Evolutionary conservation across 1,139 yeast genomes (phyloP).

Genomic region (Scheffersomyces illinoinensis): DNA sequence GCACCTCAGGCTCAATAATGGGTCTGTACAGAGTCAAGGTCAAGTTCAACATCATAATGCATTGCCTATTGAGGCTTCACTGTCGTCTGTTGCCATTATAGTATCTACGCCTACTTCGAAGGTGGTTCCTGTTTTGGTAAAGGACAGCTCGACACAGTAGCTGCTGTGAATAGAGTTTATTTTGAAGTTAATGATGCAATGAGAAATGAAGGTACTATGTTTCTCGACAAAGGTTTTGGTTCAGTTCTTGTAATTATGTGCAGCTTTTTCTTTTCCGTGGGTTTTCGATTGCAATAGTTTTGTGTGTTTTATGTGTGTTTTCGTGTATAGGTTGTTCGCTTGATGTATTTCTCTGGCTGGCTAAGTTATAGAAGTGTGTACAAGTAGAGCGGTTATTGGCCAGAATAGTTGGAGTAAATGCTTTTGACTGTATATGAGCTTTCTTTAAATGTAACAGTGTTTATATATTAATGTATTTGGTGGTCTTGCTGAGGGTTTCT

Average conservation of each 20-base stretch:
- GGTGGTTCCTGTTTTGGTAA: slow-evolving; percentile 7
- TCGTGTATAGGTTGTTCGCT: background rate
- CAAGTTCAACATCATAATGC: background rate
- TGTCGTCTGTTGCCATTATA: slow-evolving; percentile 18
- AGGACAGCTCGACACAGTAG: background rate
- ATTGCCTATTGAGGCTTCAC: background rate
- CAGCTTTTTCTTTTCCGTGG: background rate
- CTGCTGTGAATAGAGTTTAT: background rate
- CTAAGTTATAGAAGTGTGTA: background rate
- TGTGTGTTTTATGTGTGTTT: background rate
- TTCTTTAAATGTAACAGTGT: background rate
- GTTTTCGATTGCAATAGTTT: background rate
- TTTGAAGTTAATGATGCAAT: background rate
- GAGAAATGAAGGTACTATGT: background rate
- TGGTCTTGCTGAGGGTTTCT: no score
- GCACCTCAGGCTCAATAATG: background rate
- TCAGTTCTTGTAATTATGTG: slow-evolving; percentile 1
- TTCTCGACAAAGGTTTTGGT: background rate
- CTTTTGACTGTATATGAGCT: background rate
- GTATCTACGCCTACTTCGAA: slow-evolving; percentile 24
- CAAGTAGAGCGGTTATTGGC: background rate
- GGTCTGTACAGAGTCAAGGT: background rate
- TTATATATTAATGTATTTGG: no score
- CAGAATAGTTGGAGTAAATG: background rate
- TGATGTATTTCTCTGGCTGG: background rate